Evolutionary conservation across 768 basidiomycete genomes (phyloP), one percentile per base, ranked within the genome.

Genomic region (Phylloporus sp.): DNA sequence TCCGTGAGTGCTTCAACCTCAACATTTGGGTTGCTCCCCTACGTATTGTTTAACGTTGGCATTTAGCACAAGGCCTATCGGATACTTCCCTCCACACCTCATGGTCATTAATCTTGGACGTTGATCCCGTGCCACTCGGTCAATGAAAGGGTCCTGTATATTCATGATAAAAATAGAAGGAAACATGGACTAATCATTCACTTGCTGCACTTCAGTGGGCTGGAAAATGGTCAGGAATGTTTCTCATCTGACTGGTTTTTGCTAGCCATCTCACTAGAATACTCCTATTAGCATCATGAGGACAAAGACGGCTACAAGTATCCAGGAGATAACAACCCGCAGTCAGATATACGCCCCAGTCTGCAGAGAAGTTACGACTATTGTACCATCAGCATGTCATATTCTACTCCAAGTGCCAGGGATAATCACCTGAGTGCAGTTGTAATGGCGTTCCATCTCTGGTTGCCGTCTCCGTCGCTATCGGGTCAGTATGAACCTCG

Each of bases 1-100:
- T 20, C 15, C 9, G 27, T 54, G 45, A 50, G 59, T 58, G 49
- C 40, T 41, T 41, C 43, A 48, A 29, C 45, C 47, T 41, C 47
- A 27, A 43, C 47, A 40, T 34, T 11, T 4, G 38, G 47, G 47
- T 28, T 38, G 18, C 10, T 2, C 35, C 18, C 11, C 41, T 45
- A 45, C 29, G 34, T 43, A 27, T 22, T 20, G 45, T 45, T 36
- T 48, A 44, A 44, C 48, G 45, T 58, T 51, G 27, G 27, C 27
- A 27, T 54, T 57, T 47, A 58, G 49, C 26, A 29, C 47, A 41
- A 15, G 15, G 15, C 16, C 6, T 32, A 1, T 32, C 16, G 5
- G 10, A 10, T 6, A 18, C 16, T 36, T 10, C 18, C 34, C n/a
- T 18, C 15, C 18, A 18, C 35, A 36, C 18, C 35, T 20, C 35